Percentiles rank a stretch among this genome's conserved stretches.
phyloP scores from a whole-genome alignment of 2,329 filamentous ascomycete genomes.

The Aspergillus persii region DNA sequence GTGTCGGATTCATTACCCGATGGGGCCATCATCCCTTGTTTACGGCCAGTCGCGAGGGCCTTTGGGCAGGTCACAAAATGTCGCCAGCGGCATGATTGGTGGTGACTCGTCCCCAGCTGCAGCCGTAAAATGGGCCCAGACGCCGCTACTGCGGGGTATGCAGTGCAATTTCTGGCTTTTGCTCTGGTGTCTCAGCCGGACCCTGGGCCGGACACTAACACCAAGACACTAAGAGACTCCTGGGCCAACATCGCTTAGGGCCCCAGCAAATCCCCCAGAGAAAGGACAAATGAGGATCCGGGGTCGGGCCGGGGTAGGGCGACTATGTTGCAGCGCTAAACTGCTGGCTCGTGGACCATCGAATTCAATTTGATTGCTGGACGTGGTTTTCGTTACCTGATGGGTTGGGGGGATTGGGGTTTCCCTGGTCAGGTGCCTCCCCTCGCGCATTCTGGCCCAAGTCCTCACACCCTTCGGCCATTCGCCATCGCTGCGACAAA shows the following conservation, averaged over 20 bases:
- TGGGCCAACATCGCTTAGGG: constrained; percentile 4
- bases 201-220: background rate
- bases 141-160: constrained; percentile 4
- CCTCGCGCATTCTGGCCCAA: background rate
- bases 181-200: constrained; percentile 8
- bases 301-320: constrained; percentile 18
- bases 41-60: background rate
- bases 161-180: background rate
- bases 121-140: background rate
- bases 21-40: background rate
- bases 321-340: constrained; percentile 11
- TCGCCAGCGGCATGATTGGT: background rate
- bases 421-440: background rate
- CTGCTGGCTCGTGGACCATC: constrained; percentile 2
- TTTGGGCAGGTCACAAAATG: background rate
- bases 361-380: constrained; percentile 12
- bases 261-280: constrained; percentile 2
- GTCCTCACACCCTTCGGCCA: background rate
- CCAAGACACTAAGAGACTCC: background rate
- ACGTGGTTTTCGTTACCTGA: background rate
- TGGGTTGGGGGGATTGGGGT: background rate
- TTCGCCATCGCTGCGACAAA: background rate
- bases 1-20: background rate
- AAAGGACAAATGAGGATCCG: constrained; percentile 23
- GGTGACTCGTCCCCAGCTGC: background rate